These are phyloP conservation scores for Potentilla sterilis DNA, from an alignment of 306 rosid species.

Conservation along the genomic window DNA sequence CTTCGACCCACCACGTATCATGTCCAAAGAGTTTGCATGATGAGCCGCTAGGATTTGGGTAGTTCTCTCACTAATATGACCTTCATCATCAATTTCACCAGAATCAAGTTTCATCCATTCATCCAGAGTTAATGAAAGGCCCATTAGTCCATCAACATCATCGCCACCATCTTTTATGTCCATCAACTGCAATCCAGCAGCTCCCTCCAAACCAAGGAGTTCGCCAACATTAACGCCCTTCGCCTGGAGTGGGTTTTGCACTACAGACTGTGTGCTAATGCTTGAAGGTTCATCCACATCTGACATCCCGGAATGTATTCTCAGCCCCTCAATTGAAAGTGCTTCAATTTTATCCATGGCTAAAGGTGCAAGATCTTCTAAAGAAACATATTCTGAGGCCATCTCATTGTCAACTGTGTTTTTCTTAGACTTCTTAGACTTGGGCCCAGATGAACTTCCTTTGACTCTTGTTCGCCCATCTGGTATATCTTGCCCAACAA, in stretches of 20 bases:
- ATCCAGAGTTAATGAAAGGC: conserved; percentile 75
- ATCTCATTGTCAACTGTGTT: conserved; percentile 36
- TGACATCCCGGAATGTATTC: conserved; percentile 87
- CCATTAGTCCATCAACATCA: conserved; percentile 73
- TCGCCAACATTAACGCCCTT: conserved; percentile 51
- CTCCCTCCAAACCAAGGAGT: conserved; percentile 65
- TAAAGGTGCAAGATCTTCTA: conserved; percentile 87
- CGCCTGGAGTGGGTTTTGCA: conserved; percentile 57
- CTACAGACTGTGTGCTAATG: conserved; percentile 54
- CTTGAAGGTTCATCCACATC: conserved; percentile 76
- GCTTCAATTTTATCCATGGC: conserved; percentile 94
- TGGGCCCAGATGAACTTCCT: conserved; percentile 38
- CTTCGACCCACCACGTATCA: conserved; percentile 44
- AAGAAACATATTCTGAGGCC: conserved; percentile 59
- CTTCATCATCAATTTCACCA: conserved; percentile 78
- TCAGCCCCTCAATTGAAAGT: conserved; percentile 83
- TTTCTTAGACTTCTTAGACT: conserved; percentile 37
- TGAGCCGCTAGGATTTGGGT: conserved; percentile 82
- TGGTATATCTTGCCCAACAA: conserved; percentile 32
- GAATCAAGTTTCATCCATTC: conserved; percentile 96
- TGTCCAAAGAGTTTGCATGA: conserved; percentile 75
- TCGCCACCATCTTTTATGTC: conserved; percentile 47
- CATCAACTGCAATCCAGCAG: conserved; percentile 76
- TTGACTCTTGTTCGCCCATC: conserved; percentile 27
- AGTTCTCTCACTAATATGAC: conserved; percentile 73